A percentile compares a stretch with the other conserved stretches of the same genome.
phyloP scores from a whole-genome alignment of 2,329 filamentous ascomycete genomes.

The Amauroascus verrucosus region DNA sequence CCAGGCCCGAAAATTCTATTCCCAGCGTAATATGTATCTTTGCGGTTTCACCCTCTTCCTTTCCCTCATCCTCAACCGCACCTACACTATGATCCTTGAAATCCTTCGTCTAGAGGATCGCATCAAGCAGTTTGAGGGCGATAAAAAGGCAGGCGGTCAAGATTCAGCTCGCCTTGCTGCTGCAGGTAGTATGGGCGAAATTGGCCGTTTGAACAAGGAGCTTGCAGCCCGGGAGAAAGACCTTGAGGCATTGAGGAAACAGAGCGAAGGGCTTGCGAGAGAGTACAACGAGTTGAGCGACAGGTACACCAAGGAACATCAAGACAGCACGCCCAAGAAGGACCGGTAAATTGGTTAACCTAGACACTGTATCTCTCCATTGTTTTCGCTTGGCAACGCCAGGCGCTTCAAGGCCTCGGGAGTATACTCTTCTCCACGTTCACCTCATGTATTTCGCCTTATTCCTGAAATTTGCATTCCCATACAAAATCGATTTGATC shows the following conservation, averaged over 20 bases:
- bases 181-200: slow-evolving; percentile 61
- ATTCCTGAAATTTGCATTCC: not conserved
- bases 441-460: not conserved
- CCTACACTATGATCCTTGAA: slow-evolving; percentile 94
- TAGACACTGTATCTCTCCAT: not conserved
- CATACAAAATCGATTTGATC: not conserved
- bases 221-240: slow-evolving; percentile 68
- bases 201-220: slow-evolving; percentile 64
- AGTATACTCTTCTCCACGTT: not conserved
- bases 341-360: slow-evolving; percentile 36
- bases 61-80: slow-evolving; percentile 93
- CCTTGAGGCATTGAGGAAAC: slow-evolving; percentile 82
- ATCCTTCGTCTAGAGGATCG: slow-evolving; percentile 86
- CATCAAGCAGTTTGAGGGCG: slow-evolving; percentile 70
- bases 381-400: not conserved
- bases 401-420: not conserved
- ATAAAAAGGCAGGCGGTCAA: slow-evolving; percentile 51
- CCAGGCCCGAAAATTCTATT: slow-evolving; percentile 99
- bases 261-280: slow-evolving; percentile 68
- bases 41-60: slow-evolving; percentile 99
- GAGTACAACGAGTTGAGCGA: slow-evolving; percentile 84
- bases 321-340: slow-evolving; percentile 45
- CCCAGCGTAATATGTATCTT: slow-evolving; percentile 99
- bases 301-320: slow-evolving; percentile 52
- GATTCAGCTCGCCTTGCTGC: slow-evolving; percentile 60